These are phyloP conservation scores for Hordeum marinum DNA, from an alignment of 176 grass and related monocot species.

Conservation along the genomic window DNA sequence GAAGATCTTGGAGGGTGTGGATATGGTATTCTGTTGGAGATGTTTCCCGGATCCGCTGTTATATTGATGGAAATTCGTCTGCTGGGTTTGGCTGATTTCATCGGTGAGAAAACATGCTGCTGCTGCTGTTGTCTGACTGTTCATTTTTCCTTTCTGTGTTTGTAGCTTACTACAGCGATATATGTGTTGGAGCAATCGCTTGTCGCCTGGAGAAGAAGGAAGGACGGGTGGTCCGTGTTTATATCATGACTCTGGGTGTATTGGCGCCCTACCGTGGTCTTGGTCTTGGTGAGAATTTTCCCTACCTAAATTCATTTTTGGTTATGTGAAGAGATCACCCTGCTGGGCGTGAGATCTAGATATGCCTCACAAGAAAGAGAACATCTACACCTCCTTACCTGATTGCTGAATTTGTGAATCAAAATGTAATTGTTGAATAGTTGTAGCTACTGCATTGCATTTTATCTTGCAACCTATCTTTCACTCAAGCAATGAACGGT, in stretches of 20 bases:
- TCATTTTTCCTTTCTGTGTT: conserved; percentile 18
- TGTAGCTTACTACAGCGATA: conserved; percentile 94
- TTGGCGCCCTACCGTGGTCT: conserved; percentile 88
- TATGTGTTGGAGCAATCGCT: conserved; percentile 88
- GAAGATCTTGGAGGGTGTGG: neutral
- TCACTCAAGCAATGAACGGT: neutral
- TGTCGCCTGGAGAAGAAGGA: conserved; percentile 97
- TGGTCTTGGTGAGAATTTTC: conserved; percentile 64
- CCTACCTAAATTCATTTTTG: neutral
- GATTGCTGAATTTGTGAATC: neutral
- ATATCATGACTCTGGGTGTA: conserved; percentile 98
- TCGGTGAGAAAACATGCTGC: neutral
- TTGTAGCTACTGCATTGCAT: neutral
- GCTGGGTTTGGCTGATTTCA: neutral
- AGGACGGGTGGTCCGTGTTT: conserved; percentile 67
- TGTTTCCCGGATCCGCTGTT: neutral
- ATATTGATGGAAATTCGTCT: conserved; percentile 2
- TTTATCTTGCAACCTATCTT: conserved; percentile 7
- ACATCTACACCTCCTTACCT: neutral
- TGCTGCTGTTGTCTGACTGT: neutral
- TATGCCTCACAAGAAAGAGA: neutral
- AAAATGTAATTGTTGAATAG: conserved; percentile 2
- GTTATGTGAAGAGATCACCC: neutral
- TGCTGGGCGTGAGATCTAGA: neutral
- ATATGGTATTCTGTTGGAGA: neutral